phyloP scores from a whole-genome alignment of 108 stramenopile genomes.

The Cyclostephanos tholiformis region DNA sequence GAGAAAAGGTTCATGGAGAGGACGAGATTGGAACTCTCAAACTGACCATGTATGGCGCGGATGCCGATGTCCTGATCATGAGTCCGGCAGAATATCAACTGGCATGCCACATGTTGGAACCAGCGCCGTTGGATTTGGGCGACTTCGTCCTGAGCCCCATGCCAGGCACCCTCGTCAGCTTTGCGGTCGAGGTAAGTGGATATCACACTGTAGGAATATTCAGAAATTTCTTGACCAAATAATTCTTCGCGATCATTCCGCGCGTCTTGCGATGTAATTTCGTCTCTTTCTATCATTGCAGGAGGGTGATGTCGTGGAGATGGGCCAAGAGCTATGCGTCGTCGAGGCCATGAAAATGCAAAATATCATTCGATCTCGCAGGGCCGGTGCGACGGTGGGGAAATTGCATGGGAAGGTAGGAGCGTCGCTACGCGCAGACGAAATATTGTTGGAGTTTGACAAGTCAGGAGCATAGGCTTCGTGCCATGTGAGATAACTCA shows the following conservation, averaged over 20 bases:
- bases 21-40: constrained; percentile 41
- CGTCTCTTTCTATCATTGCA: constrained; percentile 18
- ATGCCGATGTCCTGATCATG: constrained; percentile 70
- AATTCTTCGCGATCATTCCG: not conserved
- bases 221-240: not conserved
- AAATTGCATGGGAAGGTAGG: constrained; percentile 71
- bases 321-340: constrained; percentile 92
- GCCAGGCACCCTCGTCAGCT: constrained; percentile 91
- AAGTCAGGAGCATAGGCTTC: not conserved
- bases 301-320: constrained; percentile 90
- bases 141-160: constrained; percentile 88
- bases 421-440: constrained; percentile 72
- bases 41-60: constrained; percentile 69
- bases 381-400: constrained; percentile 64
- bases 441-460: constrained; percentile 80
- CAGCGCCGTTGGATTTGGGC: constrained; percentile 70
- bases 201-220: not conserved
- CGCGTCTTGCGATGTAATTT: not conserved
- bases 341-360: constrained; percentile 99
- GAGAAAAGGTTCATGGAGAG: constrained; percentile 55
- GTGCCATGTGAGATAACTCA: no score
- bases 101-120: constrained; percentile 75
- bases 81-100: constrained; percentile 82
- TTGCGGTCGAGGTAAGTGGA: constrained; percentile 57
- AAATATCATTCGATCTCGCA: constrained; percentile 90